phyloP scores from a whole-genome alignment of 2,329 filamentous ascomycete genomes.

The Pseudogymnoascus sp. region DNA sequence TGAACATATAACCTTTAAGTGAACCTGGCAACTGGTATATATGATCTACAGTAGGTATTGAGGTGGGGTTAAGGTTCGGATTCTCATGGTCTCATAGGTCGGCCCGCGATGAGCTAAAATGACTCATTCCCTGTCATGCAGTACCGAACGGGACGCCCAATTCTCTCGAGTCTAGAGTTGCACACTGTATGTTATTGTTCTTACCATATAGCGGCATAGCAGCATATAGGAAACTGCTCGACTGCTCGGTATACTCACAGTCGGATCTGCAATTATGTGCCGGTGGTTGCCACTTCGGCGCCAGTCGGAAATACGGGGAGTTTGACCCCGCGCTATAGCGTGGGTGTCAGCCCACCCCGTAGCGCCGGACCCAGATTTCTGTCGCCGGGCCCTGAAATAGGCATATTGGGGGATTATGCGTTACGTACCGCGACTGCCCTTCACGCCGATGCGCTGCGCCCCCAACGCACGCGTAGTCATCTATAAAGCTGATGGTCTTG shows the following conservation, averaged over 20 bases:
- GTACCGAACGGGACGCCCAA: background rate
- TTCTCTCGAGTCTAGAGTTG: background rate
- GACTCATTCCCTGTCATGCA: background rate
- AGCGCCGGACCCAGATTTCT: background rate
- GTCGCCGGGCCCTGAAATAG: background rate
- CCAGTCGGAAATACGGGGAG: background rate
- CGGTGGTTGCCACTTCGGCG: background rate
- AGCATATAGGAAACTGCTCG: background rate
- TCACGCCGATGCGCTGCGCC: background rate
- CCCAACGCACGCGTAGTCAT: background rate
- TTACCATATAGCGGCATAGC: background rate
- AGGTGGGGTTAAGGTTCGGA: background rate
- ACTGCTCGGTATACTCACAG: too few species aligned
- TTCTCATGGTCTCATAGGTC: background rate
- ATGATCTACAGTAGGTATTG: background rate
- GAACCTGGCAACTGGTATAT: background rate
- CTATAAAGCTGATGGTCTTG: background rate
- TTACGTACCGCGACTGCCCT: background rate
- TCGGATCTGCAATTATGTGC: background rate
- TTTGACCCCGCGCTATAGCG: background rate
- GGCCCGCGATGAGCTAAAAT: background rate
- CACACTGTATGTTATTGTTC: background rate
- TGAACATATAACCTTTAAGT: background rate
- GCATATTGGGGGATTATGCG: background rate
- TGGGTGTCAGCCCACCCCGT: background rate